Conservation (phyloP, 345 rosid species). For the Pugionium dolabratum region DNA sequence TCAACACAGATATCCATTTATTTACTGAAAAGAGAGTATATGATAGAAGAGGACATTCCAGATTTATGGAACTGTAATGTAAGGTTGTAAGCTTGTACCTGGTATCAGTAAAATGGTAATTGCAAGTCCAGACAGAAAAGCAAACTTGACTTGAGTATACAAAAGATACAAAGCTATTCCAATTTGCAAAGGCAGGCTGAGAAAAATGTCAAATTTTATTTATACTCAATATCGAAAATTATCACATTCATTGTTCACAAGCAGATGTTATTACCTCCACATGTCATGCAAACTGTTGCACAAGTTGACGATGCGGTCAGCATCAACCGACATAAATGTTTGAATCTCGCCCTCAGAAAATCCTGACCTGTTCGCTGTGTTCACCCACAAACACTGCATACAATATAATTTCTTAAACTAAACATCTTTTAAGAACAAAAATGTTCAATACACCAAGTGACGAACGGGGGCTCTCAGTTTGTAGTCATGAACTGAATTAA, state of each 20-base stretch:
- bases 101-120: slow-evolving; percentile 79
- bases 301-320: slow-evolving; percentile 84
- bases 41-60: slow-evolving; percentile 1
- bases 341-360: slow-evolving; percentile 95
- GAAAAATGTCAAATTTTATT: slow-evolving; percentile 16
- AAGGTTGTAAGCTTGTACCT: slow-evolving; percentile 50
- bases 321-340: slow-evolving; percentile 96
- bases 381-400: slow-evolving; percentile 67
- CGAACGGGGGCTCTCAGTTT: too few relatives aligned
- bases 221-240: background rate
- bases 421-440: too few relatives aligned
- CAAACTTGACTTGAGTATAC: slow-evolving; percentile 87
- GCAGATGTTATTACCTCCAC: slow-evolving; percentile 70
- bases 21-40: slow-evolving; percentile 53
- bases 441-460: too few relatives aligned
- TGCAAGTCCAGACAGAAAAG: slow-evolving; percentile 82
- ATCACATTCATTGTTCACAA: slow-evolving; percentile 22
- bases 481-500: too few relatives aligned
- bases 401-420: too few relatives aligned
- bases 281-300: slow-evolving; percentile 89
- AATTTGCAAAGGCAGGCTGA: slow-evolving; percentile 95
- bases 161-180: slow-evolving; percentile 81
- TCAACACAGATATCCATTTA: slow-evolving; percentile 84
- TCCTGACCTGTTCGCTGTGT: slow-evolving; percentile 66
- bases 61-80: background rate